Evolutionary conservation across 2,329 filamentous ascomycete genomes (phyloP).

Genomic region (Didymella sp.): DNA sequence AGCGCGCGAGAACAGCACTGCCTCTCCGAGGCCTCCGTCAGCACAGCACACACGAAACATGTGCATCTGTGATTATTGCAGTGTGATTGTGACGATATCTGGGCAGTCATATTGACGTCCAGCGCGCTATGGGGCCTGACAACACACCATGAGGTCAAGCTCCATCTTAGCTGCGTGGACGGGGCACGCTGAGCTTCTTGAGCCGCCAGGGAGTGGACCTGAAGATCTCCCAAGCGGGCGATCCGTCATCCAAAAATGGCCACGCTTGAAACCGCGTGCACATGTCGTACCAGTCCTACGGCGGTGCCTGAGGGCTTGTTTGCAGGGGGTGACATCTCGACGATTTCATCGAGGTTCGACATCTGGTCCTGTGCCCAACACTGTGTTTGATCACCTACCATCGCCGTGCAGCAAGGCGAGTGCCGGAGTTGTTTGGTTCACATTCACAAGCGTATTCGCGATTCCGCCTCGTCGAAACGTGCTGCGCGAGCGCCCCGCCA

Average conservation of each 20-base stretch:
- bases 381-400: background rate
- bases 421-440: background rate
- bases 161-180: background rate
- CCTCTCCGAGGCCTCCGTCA: conserved; percentile 3
- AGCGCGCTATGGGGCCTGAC: background rate
- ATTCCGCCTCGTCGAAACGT: conserved; percentile 9
- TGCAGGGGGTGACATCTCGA: background rate
- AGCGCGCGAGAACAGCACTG: conserved; percentile 10
- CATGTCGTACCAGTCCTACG: background rate
- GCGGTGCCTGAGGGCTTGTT: conserved; percentile 6
- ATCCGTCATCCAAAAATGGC: background rate
- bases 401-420: background rate
- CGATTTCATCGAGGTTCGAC: conserved; percentile 1
- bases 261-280: conserved; percentile 9
- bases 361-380: background rate
- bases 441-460: conserved; percentile 3
- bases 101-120: background rate
- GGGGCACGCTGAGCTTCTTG: background rate
- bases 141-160: conserved; percentile 1
- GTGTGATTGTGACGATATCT: background rate
- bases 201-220: conserved; percentile 7
- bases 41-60: background rate
- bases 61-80: background rate
- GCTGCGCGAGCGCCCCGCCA: conserved; percentile 5
- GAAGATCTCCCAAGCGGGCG: conserved; percentile 9